Percentiles rank a stretch among this genome's conserved stretches.
Evolutionary conservation across 768 basidiomycete genomes (phyloP).

Genomic region (Obba rivulosa): DNA sequence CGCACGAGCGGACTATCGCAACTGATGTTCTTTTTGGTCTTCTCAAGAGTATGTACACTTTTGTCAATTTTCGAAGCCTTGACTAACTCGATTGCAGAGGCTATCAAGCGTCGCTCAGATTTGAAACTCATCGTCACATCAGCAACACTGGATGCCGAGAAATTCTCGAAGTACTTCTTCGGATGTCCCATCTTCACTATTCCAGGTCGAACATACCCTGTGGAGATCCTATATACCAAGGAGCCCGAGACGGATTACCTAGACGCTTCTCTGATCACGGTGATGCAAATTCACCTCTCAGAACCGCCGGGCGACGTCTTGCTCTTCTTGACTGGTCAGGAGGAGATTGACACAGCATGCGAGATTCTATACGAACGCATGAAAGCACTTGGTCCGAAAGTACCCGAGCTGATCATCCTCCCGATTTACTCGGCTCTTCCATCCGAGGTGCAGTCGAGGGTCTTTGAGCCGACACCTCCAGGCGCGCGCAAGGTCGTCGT

Average conservation of each 20-base stretch:
- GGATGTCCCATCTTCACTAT: constrained; percentile 99
- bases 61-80: not conserved
- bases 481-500: constrained; percentile 99
- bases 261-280: constrained; percentile 95
- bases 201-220: constrained; percentile 98
- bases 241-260: constrained; percentile 97
- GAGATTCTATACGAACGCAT: constrained; percentile 98
- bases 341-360: constrained; percentile 97
- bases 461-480: constrained; percentile 96
- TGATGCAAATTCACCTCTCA: constrained; percentile 99
- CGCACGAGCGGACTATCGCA: constrained; percentile 97
- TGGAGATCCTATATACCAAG: constrained; percentile 97
- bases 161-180: constrained; percentile 99
- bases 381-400: constrained; percentile 98
- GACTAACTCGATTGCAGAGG: constrained; percentile 52
- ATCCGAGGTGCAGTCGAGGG: constrained; percentile 95
- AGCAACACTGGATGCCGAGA: constrained; percentile 98
- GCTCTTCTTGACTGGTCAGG: constrained; percentile 96
- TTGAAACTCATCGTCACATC: constrained; percentile 98
- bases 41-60: constrained; percentile 65
- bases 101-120: constrained; percentile 90
- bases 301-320: constrained; percentile 96
- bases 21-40: constrained; percentile 97
- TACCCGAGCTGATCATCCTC: constrained; percentile 93
- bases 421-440: constrained; percentile 98